Percentiles rank a stretch among this genome's conserved stretches.
Evolutionary conservation across 2,329 filamentous ascomycete species (phyloP).

Genomic region (Zymoseptoria passerinii): DNA sequence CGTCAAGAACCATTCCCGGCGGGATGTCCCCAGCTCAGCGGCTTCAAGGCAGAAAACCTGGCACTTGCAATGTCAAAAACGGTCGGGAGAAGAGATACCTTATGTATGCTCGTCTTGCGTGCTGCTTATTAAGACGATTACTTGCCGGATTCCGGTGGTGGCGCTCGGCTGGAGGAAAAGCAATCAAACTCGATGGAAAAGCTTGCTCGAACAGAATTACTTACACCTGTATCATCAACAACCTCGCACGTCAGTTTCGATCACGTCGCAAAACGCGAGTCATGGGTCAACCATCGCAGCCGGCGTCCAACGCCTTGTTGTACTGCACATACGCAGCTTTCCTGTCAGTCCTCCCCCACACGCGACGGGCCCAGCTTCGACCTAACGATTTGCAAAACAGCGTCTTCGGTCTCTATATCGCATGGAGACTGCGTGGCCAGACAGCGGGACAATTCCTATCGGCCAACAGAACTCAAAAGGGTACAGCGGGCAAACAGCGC

Average conservation of each 20-base stretch:
- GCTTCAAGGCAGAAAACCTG: not conserved
- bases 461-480: slow-evolving; percentile 74
- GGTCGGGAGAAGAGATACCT: not conserved
- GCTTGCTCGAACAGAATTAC: not conserved
- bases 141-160: not conserved
- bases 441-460: slow-evolving; percentile 63
- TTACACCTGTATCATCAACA: not conserved
- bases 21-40: no score
- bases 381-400: slow-evolving; percentile 36
- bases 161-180: not conserved
- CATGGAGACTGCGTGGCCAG: slow-evolving; percentile 52
- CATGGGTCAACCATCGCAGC: slow-evolving; percentile 68
- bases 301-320: slow-evolving; percentile 75
- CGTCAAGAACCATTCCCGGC: no score
- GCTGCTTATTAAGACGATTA: not conserved
- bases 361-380: not conserved
- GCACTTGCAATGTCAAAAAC: not conserved
- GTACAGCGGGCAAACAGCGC: slow-evolving; percentile 43
- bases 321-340: slow-evolving; percentile 72
- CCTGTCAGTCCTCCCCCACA: slow-evolving; percentile 44
- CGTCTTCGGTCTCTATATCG: slow-evolving; percentile 52
- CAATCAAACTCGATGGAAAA: not conserved
- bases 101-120: not conserved
- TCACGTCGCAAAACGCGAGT: not conserved
- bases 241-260: not conserved